Percentiles rank a stretch among this genome's conserved stretches.
phyloP scores from a whole-genome alignment of 2,329 filamentous ascomycete species.

The Verticillium tricorpus region DNA sequence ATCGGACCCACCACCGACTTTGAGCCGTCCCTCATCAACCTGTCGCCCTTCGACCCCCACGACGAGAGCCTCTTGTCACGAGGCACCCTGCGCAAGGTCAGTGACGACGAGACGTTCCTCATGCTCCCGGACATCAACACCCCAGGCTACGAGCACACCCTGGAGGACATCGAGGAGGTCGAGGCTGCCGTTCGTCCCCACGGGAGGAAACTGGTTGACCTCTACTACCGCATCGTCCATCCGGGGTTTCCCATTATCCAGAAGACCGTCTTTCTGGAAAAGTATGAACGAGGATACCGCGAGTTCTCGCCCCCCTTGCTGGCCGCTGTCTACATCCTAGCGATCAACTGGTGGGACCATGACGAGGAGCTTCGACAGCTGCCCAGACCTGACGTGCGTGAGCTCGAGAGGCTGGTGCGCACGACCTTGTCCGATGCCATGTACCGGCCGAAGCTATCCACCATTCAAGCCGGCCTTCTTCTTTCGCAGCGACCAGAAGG shows the following conservation, averaged over 20 bases:
- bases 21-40: slow-evolving; percentile 76
- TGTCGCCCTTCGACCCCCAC: slow-evolving; percentile 74
- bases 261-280: slow-evolving; percentile 74
- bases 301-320: slow-evolving; percentile 74
- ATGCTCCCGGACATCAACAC: slow-evolving; percentile 72
- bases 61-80: slow-evolving; percentile 72
- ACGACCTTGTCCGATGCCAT: slow-evolving; percentile 71
- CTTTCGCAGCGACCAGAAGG: slow-evolving; percentile 71
- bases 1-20: slow-evolving; percentile 81
- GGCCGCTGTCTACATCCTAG: slow-evolving; percentile 78
- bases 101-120: slow-evolving; percentile 73
- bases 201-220: slow-evolving; percentile 70
- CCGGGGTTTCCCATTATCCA: slow-evolving; percentile 79
- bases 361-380: slow-evolving; percentile 60
- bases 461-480: slow-evolving; percentile 71
- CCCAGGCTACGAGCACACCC: slow-evolving; percentile 65
- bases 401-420: slow-evolving; percentile 69
- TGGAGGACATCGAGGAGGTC: slow-evolving; percentile 65
- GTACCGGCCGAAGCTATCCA: slow-evolving; percentile 76
- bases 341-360: slow-evolving; percentile 83
- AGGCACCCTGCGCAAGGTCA: slow-evolving; percentile 69
- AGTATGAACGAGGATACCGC: slow-evolving; percentile 67
- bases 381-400: slow-evolving; percentile 66
- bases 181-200: slow-evolving; percentile 73
- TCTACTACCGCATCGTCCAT: slow-evolving; percentile 79